Evolutionary conservation across 2,329 filamentous ascomycete genomes (phyloP), one percentile per base, ranked within the genome.

Genomic region (Aureobasidium lini): DNA sequence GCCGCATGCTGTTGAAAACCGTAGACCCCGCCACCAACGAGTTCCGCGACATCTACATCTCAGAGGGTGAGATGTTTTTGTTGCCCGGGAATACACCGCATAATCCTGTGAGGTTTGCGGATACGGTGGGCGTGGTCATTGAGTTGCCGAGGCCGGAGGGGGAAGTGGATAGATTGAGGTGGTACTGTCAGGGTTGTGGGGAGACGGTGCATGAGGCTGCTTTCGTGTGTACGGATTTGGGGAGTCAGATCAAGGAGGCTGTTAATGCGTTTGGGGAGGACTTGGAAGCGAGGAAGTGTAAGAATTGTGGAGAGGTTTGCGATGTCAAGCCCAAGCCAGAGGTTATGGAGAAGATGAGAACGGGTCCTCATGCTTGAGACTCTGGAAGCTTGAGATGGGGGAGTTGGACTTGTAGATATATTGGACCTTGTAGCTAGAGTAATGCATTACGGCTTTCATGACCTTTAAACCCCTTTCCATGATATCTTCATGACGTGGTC

Each of bases 71-170:
- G 66, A 88, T 97, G 83, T 97, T 96, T 74, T 79, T 97, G 4
- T 82, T 99, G 1, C 93, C 93, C 0, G 83, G 86, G n/a, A 92
- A 96, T 74, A 94, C 88, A n/a, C 93, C 93, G 29, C 93, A 97
- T 76, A 96, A 95, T 73, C 93, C 94, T 0, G 90, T 97, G 36
- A 85, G 93, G 61, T 97, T 96, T 75, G 88, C 88, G 69, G 80
- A 95, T 75, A 96, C 93, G 0, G 90, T 97, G n/a, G 93, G 93
- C 34, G 80, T 97, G 52, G 93, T 97, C 36, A 79, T 97, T 61
- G 93, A 97, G 79, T 90, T 95, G 79, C 83, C 84, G 42, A 80
- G 94, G 10, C 89, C 89, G 0, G 76, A 80, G 40, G 84, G 75
- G 4, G 85, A 84, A 31, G 64, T 92, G 60, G 93, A 97, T 78